Base-by-base conservation (phyloP, 495 filamentous ascomycete genomes). In the Xylaria sp. region DNA sequence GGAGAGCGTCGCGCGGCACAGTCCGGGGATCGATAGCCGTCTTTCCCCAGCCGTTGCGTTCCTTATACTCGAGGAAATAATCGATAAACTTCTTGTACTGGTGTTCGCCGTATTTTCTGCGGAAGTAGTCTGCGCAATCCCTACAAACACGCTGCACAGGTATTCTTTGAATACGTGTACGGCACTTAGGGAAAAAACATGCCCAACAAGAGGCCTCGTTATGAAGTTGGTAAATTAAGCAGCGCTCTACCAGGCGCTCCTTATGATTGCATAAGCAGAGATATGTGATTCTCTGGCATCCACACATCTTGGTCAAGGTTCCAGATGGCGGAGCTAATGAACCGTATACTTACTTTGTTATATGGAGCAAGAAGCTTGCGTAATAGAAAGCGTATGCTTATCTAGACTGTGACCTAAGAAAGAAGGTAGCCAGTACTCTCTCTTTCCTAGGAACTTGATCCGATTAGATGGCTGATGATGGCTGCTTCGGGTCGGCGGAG, bases 241-340 rank as follows among this genome's bases (percentile, higher is more conserved):
- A 78, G 12, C 57, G 62, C 3, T 69, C 31, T 35, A 62, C 26
- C 12, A 48, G 69, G 6, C 72, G 59, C 48, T 77, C 73, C 53
- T 77, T 77, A 53, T 78, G 77, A 8, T 62, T 1, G 17, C 77
- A 78, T 14, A 52, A 64, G 48, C 73, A 77, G 15, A 75, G 53
- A 33, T 70, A 53, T 0, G 73, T 78, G 15, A 61, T 26, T 24
- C 65, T 69, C 50, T 48, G 61, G 31, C 77, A 78, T 19, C 58
- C 58, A 61, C 75, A 77, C 50, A 66, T 44, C 61, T 72, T 75
- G 50, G n/a, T 72, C 40, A 31, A 43, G 50, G 14, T 44, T 29
- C 33, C 24, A 59, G 67, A 67, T 9, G 24, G 31, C 3, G 17
- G 44, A 19, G 12, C n/a, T 37, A 9, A 35, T 15, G 6, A 6